phyloP scores from a whole-genome alignment of 768 basidiomycete species.

The Pluteus cervinus region DNA sequence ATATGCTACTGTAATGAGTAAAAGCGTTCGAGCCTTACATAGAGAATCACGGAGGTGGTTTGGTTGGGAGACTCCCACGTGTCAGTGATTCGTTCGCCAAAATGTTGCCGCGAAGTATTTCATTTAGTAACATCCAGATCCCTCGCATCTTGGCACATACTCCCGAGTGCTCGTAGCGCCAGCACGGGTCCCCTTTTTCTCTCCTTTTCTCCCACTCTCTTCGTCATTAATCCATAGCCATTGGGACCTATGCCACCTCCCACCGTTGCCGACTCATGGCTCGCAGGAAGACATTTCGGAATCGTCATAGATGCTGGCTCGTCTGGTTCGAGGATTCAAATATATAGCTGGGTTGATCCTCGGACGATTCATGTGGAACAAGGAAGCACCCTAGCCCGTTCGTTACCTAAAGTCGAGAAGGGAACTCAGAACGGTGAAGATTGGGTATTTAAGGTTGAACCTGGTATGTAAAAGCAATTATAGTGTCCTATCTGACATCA shows the following conservation, averaged over 20 bases:
- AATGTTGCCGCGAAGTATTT: too few species aligned
- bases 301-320: constrained; percentile 98
- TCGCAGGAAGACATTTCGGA: constrained; percentile 76
- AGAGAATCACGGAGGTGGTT: too few species aligned
- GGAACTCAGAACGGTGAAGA: constrained; percentile 75
- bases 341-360: constrained; percentile 95
- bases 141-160: too few species aligned
- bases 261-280: constrained; percentile 66
- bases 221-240: too few species aligned
- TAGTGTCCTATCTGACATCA: not conserved
- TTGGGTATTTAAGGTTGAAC: constrained; percentile 91
- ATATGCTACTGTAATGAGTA: too few species aligned
- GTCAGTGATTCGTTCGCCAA: too few species aligned
- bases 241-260: constrained; percentile 73
- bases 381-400: constrained; percentile 44
- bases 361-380: constrained; percentile 42
- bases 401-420: constrained; percentile 85
- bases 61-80: too few species aligned
- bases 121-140: too few species aligned
- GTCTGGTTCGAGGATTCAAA: constrained; percentile 92
- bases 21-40: too few species aligned
- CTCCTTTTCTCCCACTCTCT: too few species aligned
- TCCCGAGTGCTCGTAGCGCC: too few species aligned
- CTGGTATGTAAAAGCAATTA: constrained; percentile 51
- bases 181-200: too few species aligned